These are phyloP conservation scores for Pseudoturritis turrita DNA, from an alignment of 345 rosid genomes.

Conservation along the genomic window DNA sequence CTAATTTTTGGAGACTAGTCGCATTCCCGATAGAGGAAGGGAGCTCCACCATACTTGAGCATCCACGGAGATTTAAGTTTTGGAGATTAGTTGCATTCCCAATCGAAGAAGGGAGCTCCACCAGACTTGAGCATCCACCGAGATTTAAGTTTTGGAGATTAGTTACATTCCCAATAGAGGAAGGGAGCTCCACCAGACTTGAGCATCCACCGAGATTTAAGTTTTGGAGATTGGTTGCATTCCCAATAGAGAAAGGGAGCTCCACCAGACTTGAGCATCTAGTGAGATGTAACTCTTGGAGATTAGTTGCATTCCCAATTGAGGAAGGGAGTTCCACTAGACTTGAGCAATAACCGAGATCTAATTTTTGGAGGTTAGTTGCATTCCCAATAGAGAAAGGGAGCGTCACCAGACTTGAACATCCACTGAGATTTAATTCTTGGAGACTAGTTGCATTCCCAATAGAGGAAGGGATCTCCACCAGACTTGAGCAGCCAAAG, in stretches of 20 bases:
- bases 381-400: background rate
- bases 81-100: background rate
- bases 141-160: too few relatives aligned
- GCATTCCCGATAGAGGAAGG: background rate
- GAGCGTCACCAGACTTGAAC: background rate
- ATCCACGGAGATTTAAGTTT: background rate
- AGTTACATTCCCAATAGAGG: too few relatives aligned
- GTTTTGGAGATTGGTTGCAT: too few relatives aligned
- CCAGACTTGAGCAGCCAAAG: background rate
- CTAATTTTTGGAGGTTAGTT: too few relatives aligned
- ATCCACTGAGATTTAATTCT: background rate
- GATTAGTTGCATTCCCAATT: too few relatives aligned
- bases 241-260: too few relatives aligned
- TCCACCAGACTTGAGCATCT: too few relatives aligned
- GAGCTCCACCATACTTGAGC: background rate
- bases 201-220: too few relatives aligned
- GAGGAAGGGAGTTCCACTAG: too few relatives aligned
- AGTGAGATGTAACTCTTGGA: too few relatives aligned
- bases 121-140: background rate
- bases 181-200: too few relatives aligned
- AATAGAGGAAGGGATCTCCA: background rate
- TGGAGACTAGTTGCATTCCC: background rate
- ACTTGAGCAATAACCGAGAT: too few relatives aligned
- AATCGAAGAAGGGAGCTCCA: background rate
- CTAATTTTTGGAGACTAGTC: background rate